phyloP scores from a whole-genome alignment of 257 asterid species.

The Jaltomata sinuosa region DNA sequence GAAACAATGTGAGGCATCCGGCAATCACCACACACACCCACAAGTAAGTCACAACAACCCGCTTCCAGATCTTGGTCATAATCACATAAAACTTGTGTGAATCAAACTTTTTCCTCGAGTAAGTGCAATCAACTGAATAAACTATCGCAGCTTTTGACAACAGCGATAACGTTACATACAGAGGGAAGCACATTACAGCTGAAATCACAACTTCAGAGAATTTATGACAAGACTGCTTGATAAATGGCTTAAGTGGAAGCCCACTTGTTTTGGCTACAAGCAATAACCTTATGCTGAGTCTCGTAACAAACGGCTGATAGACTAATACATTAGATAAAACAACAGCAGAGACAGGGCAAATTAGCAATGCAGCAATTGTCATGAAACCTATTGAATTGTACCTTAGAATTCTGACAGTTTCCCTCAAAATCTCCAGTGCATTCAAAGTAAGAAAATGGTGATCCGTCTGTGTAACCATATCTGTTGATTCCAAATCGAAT shows the following conservation, averaged over 20 bases:
- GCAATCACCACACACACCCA: constrained; percentile 59
- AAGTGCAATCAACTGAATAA: constrained; percentile 81
- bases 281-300: constrained; percentile 43
- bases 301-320: constrained; percentile 48
- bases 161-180: constrained; percentile 47
- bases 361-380: constrained; percentile 52
- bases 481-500: constrained; percentile 36
- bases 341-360: constrained; percentile 77
- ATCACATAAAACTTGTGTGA: constrained; percentile 40
- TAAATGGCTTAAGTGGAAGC: constrained; percentile 56
- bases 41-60: constrained; percentile 58
- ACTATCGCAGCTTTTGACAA: constrained; percentile 80
- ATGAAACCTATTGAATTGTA: constrained; percentile 60
- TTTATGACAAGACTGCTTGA: constrained; percentile 67
- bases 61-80: constrained; percentile 69
- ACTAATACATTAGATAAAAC: constrained; percentile 65
- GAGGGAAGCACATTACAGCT: constrained; percentile 61
- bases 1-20: constrained; percentile 51
- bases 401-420: constrained; percentile 75
- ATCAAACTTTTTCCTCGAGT: constrained; percentile 61
- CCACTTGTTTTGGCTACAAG: constrained; percentile 71
- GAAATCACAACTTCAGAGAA: constrained; percentile 58
- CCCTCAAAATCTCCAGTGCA: constrained; percentile 79
- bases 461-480: constrained; percentile 20
- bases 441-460: constrained; percentile 52